Evolutionary conservation across 371 early-diverging fungal genomes (phyloP).

Genomic region (Batkoa obscura): DNA sequence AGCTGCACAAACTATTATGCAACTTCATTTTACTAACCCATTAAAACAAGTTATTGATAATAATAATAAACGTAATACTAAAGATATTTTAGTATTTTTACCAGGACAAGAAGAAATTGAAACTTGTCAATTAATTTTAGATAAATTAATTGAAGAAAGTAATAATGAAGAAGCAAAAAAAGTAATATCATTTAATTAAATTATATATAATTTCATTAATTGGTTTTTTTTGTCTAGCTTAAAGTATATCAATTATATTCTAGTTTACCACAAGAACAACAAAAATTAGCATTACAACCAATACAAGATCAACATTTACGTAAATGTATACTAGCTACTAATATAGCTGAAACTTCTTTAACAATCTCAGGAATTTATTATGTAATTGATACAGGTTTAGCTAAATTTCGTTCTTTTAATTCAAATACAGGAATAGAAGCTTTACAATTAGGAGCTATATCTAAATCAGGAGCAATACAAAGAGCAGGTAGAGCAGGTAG

Average conservation of each 20-base stretch:
- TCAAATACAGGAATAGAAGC: conserved; percentile 79
- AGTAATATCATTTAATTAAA: conserved; percentile 44
- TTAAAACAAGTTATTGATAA: no score
- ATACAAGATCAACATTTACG: conserved; percentile 57
- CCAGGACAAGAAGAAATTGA: conserved; percentile 29
- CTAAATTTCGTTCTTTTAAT: conserved; percentile 90
- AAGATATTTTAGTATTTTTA: conserved; percentile 80
- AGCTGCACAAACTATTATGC: conserved; percentile 62
- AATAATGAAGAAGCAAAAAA: conserved; percentile 4
- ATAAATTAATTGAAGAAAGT: conserved; percentile 17
- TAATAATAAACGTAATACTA: conserved; percentile 34
- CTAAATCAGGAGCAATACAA: conserved; percentile 89
- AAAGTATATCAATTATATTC: conserved; percentile 83
- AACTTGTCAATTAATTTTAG: not conserved
- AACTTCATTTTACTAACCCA: conserved; percentile 37
- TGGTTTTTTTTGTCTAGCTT: conserved; percentile 53
- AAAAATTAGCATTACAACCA: conserved; percentile 76
- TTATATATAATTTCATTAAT: conserved; percentile 79
- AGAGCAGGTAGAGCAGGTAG: conserved; percentile 95
- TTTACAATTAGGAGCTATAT: conserved; percentile 68
- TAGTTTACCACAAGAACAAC: conserved; percentile 74
- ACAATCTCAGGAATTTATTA: conserved; percentile 95
- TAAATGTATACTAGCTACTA: conserved; percentile 89
- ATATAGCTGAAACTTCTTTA: conserved; percentile 98
- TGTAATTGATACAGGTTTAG: conserved; percentile 92